Evolutionary conservation across 163 green algal species (phyloP), one percentile per base, ranked within the genome.

Genomic region (Picocystis sp.): DNA sequence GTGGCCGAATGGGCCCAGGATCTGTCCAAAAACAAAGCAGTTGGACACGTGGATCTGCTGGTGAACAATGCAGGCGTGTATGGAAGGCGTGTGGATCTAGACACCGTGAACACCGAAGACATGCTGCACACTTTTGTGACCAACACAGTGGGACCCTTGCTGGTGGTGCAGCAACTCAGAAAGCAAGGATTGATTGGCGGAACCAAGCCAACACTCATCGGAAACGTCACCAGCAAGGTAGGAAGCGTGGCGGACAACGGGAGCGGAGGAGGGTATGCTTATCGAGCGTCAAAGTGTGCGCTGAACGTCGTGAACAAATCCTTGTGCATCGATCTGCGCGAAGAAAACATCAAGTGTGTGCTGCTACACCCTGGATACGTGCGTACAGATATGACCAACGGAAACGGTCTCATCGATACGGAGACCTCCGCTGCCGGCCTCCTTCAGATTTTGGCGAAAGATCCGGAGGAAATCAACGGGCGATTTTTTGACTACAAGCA

Each of bases 291-390:
- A 47, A 82, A 85, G 62, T 65, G 67, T 1, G 77, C 77, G 1
- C 60, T 83, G 2, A 85, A 85, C 54, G 73, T 73, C 46, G 68
- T 81, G 46, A 78, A 68, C 56, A 77, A 76, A 47, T 64, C 63
- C 11, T 52, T 85, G 52, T 47, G 54, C 3, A 57, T 76, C 19
- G 77, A 85, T 55, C 57, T 83, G n/a, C 41, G 43, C 14, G 43
- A 53, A 0, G 23, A 56, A 8, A 61, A 62, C 6, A 49, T 80
- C 2, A 3, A 57, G 29, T 60, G 53, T 42, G 53, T 73, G 33
- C 55, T 76, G 17, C 24, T 85, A 17, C 77, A 85, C 63, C 77
- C 77, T 0, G 76, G 76, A 22, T 42, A 24, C 50, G 50, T 43
- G 50, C 35, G 21, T 8, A 29, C 17, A 55, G 17, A 22, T 9